These are phyloP conservation scores for Cryoendolithus antarcticus DNA, from an alignment of 2,329 filamentous ascomycete species.

Conservation along the genomic window DNA sequence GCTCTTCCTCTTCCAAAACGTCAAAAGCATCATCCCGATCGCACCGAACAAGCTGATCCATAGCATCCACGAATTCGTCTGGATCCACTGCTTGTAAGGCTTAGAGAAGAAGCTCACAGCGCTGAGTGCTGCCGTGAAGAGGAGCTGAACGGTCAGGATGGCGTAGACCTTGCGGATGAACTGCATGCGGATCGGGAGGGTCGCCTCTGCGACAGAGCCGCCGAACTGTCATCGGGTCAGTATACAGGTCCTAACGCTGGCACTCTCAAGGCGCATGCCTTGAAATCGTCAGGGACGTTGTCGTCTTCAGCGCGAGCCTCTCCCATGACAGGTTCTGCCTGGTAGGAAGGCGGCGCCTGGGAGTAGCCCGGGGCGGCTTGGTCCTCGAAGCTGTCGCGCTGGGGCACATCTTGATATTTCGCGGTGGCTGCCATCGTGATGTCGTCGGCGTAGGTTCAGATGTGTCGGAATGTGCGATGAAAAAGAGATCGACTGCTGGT, in stretches of 20 bases:
- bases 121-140: constrained; percentile 71
- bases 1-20: constrained; percentile 90
- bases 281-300: constrained; percentile 94
- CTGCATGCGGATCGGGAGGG: constrained; percentile 80
- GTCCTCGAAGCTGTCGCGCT: constrained; percentile 76
- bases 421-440: constrained; percentile 57
- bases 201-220: constrained; percentile 83
- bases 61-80: constrained; percentile 70
- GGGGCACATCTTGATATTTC: constrained; percentile 72
- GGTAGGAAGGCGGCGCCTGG: constrained; percentile 75
- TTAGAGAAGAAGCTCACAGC: constrained; percentile 73
- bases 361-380: constrained; percentile 40
- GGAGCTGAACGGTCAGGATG: constrained; percentile 88
- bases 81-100: constrained; percentile 76
- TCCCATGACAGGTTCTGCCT: constrained; percentile 49
- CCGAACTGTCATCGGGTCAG: constrained; percentile 54
- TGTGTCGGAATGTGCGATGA: no score
- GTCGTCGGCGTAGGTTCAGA: no score
- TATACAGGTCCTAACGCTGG: not conserved
- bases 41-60: constrained; percentile 76
- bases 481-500: no score
- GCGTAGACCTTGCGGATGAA: constrained; percentile 78
- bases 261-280: constrained; percentile 38
- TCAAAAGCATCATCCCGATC: constrained; percentile 72
- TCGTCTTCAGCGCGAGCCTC: constrained; percentile 67